These are phyloP conservation scores for Coniochaeta pulveracea DNA, from an alignment of 2,329 filamentous ascomycete genomes.

Conservation along the genomic window DNA sequence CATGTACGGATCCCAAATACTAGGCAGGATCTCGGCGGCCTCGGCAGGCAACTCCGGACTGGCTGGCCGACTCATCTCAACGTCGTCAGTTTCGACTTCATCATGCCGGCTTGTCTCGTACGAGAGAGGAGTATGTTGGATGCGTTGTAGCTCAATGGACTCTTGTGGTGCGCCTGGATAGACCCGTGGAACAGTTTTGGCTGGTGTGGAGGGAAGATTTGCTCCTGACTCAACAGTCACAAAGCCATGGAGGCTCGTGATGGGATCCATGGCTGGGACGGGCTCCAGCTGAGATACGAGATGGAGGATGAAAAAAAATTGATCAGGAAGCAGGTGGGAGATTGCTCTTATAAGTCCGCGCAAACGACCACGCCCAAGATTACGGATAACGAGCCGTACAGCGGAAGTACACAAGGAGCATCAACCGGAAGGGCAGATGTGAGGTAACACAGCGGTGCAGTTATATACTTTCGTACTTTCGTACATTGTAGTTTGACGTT, in stretches of 20 bases:
- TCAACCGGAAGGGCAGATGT: no score
- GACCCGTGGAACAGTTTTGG: slow-evolving; percentile 24
- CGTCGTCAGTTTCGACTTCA: slow-evolving; percentile 17
- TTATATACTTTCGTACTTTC: no score
- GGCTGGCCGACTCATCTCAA: slow-evolving; percentile 43
- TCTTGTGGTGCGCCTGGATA: slow-evolving; percentile 24
- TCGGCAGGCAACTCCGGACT: slow-evolving; percentile 24
- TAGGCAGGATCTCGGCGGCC: slow-evolving; percentile 38
- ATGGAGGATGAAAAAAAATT: no score
- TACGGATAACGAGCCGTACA: no score
- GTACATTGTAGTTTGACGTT: no score
- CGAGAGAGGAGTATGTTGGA: slow-evolving; percentile 6
- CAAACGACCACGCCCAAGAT: no score
- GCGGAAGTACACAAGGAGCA: no score
- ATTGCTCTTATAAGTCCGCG: no score
- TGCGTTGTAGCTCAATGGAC: slow-evolving; percentile 17
- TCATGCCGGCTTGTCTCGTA: not conserved
- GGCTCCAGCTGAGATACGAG: no score
- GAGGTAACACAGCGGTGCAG: no score
- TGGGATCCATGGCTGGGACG: slow-evolving; percentile 20
- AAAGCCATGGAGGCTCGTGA: slow-evolving; percentile 20
- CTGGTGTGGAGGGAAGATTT: slow-evolving; percentile 21
- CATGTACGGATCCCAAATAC: slow-evolving; percentile 48
- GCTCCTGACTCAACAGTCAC: slow-evolving; percentile 20
- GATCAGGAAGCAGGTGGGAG: no score